Percentiles rank a stretch among this genome's conserved stretches.
These are phyloP conservation scores for Erythrophleum fordii DNA, from an alignment of 306 rosid genomes.

Conservation along the genomic window DNA sequence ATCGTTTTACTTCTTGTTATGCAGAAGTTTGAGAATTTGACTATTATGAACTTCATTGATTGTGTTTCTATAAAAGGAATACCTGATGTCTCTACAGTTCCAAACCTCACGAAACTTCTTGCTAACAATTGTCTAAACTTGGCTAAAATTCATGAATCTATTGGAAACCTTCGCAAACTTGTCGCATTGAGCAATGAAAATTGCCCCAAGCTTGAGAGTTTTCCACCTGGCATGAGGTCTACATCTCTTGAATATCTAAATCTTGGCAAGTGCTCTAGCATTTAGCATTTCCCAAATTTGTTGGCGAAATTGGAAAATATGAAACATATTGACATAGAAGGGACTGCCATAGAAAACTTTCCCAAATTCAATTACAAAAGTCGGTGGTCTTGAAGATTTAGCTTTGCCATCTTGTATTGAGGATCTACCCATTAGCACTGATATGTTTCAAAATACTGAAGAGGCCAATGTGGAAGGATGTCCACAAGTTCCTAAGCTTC, in stretches of 20 bases:
- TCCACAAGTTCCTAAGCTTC: constrained; percentile 28
- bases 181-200: neutral
- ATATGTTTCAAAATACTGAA: constrained; percentile 31
- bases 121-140: constrained; percentile 16
- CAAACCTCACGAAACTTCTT: constrained; percentile 31
- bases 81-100: constrained; percentile 35
- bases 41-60: neutral
- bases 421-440: constrained; percentile 30
- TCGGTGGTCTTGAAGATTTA: constrained; percentile 28
- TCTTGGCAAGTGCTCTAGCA: constrained; percentile 14
- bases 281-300: constrained; percentile 34
- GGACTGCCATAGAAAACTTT: constrained; percentile 31
- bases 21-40: constrained; percentile 38
- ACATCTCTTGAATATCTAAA: constrained; percentile 28
- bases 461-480: constrained; percentile 23
- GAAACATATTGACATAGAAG: constrained; percentile 34
- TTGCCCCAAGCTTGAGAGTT: constrained; percentile 22
- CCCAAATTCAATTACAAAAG: constrained; percentile 37
- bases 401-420: constrained; percentile 34
- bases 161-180: constrained; percentile 41
- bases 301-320: constrained; percentile 31
- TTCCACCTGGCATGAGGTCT: constrained; percentile 33
- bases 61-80: constrained; percentile 20
- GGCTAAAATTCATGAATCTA: constrained; percentile 38
- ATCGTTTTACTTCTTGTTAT: constrained; percentile 1